Evolutionary conservation across 2,329 filamentous ascomycete genomes (phyloP).

Genomic region (Colletotrichum camelliae): DNA sequence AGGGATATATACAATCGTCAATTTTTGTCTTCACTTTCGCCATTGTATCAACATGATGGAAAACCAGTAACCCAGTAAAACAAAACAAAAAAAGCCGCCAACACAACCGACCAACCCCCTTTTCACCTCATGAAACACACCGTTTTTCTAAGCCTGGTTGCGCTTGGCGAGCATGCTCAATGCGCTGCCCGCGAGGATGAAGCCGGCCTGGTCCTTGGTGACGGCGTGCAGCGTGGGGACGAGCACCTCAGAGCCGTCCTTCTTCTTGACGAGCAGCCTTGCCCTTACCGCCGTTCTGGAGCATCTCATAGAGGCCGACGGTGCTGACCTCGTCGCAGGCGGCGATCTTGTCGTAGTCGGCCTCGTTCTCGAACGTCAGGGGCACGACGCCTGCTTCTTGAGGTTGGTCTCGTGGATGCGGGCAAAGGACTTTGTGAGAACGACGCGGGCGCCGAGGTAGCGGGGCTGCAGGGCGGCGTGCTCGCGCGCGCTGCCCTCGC

Average conservation of each 20-base stretch:
- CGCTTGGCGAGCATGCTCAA: slow-evolving; percentile 84
- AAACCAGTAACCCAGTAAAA: background rate
- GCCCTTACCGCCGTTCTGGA: slow-evolving; percentile 78
- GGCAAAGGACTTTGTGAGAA: slow-evolving; percentile 86
- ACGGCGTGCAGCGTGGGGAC: slow-evolving; percentile 88
- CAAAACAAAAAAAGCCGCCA: background rate
- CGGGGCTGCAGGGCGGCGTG: slow-evolving; percentile 89
- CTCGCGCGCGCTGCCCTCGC: slow-evolving; percentile 87
- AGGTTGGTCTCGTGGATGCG: slow-evolving; percentile 95
- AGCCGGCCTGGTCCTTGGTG: slow-evolving; percentile 87
- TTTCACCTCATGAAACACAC: background rate
- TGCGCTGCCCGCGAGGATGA: slow-evolving; percentile 92
- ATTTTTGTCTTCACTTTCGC: slow-evolving; percentile 2
- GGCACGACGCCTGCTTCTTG: slow-evolving; percentile 97
- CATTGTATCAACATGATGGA: background rate
- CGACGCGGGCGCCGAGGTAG: slow-evolving; percentile 86
- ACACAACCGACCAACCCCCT: background rate
- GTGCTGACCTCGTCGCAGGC: slow-evolving; percentile 87
- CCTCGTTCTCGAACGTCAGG: slow-evolving; percentile 86
- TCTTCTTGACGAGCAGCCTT: slow-evolving; percentile 72
- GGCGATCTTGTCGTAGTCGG: slow-evolving; percentile 83
- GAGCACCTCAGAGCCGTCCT: slow-evolving; percentile 66
- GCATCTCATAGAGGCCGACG: slow-evolving; percentile 81
- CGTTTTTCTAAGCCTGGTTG: slow-evolving; percentile 7
- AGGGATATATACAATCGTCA: slow-evolving; percentile 3